Conservation (phyloP, 306 rosid genomes). For the Quercus cerris region DNA sequence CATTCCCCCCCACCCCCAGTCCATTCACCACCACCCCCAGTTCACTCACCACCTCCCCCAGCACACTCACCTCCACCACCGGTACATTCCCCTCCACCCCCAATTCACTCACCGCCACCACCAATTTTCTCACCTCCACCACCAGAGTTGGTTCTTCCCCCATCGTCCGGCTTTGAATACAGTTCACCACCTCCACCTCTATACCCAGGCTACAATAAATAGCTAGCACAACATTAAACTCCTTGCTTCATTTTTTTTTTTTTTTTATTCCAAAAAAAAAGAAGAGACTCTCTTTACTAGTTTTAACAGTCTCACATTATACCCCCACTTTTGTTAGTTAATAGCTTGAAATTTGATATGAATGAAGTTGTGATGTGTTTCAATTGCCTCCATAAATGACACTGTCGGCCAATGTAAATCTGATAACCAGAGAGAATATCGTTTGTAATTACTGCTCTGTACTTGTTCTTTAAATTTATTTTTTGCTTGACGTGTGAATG, state of each 20-base stretch:
- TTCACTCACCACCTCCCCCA: not conserved
- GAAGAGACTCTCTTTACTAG: not conserved
- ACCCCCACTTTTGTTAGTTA: not conserved
- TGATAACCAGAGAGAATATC: not conserved
- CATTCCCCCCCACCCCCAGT: not conserved
- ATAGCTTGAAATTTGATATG: not conserved
- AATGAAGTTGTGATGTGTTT: not conserved
- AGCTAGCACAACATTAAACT: not conserved
- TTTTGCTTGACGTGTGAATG: not conserved
- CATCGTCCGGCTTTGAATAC: conserved; percentile 11
- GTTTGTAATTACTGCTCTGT: not conserved
- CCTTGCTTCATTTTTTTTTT: not conserved
- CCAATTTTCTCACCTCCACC: not conserved
- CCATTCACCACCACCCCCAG: not conserved
- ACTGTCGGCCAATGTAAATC: not conserved
- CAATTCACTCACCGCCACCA: not conserved
- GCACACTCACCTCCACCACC: not conserved
- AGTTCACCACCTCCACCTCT: conserved; percentile 27
- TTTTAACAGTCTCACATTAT: not conserved
- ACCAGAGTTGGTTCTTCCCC: conserved; percentile 12
- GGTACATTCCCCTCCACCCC: not conserved
- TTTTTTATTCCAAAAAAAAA: no score
- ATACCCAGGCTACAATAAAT: conserved; percentile 15
- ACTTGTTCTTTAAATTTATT: not conserved
- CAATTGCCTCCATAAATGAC: not conserved